These are phyloP conservation scores for Lichina pygmaea DNA, from an alignment of 495 filamentous ascomycete genomes.

Conservation along the genomic window DNA sequence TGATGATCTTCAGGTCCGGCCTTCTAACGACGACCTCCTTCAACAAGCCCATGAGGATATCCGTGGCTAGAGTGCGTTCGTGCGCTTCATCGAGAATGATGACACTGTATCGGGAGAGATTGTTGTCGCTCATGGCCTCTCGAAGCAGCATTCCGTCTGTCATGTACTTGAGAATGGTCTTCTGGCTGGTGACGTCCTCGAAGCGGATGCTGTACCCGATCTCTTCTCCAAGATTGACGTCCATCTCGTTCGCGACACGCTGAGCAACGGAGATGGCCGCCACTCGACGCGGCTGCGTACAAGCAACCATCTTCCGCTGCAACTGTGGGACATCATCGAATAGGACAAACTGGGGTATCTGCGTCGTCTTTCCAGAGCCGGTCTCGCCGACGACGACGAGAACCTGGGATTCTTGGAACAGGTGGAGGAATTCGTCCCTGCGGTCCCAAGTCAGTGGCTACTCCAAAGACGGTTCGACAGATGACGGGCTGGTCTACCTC, in stretches of 20 bases:
- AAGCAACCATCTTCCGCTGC: constrained; percentile 70
- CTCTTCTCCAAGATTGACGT: constrained; percentile 78
- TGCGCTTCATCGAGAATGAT: constrained; percentile 98
- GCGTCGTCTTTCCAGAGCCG: constrained; percentile 95
- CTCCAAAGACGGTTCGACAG: not conserved
- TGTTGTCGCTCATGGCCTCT: constrained; percentile 93
- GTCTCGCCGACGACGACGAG: constrained; percentile 98
- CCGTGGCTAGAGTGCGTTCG: constrained; percentile 83
- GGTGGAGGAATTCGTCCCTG: constrained; percentile 74
- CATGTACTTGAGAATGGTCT: constrained; percentile 97
- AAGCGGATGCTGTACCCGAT: constrained; percentile 99
- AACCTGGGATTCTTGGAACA: constrained; percentile 83
- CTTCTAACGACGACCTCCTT: constrained; percentile 60
- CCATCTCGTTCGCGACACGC: constrained; percentile 92
- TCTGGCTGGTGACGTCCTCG: constrained; percentile 76
- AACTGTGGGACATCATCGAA: constrained; percentile 86
- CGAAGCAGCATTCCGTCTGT: constrained; percentile 97
- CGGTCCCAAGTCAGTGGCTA: not conserved
- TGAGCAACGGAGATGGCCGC: constrained; percentile 98
- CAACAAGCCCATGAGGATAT: constrained; percentile 84
- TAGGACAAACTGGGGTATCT: constrained; percentile 94
- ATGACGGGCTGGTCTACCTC: constrained; percentile 22
- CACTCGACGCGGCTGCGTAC: constrained; percentile 92
- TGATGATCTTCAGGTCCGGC: constrained; percentile 79
- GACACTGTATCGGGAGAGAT: constrained; percentile 75